These are phyloP conservation scores for Hymenoscyphus salicellus DNA, from an alignment of 2,329 filamentous ascomycete genomes.

Conservation along the genomic window DNA sequence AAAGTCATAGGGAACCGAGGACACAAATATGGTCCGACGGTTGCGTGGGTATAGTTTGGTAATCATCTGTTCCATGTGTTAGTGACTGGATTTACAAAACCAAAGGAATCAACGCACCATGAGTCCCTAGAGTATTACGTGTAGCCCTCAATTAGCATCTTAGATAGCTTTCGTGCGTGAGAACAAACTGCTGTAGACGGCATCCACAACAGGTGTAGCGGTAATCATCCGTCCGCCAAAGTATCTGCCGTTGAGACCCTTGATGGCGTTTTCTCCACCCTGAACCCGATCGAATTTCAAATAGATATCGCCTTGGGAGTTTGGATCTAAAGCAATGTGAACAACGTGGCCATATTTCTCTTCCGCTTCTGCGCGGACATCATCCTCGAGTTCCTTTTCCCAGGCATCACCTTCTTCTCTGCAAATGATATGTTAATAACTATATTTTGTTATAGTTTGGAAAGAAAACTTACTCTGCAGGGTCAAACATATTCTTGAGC, in stretches of 20 bases:
- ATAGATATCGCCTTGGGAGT: slow-evolving; percentile 94
- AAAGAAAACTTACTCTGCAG: slow-evolving; percentile 69
- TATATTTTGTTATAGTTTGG: not conserved
- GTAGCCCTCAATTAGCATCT: slow-evolving; percentile 39
- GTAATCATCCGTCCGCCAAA: slow-evolving; percentile 93
- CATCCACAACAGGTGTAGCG: slow-evolving; percentile 93
- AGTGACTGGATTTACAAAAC: not conserved
- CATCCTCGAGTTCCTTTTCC: slow-evolving; percentile 91
- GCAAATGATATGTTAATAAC: slow-evolving; percentile 15
- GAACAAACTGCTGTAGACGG: slow-evolving; percentile 97
- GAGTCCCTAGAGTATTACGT: slow-evolving; percentile 29
- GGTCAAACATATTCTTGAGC: slow-evolving; percentile 92
- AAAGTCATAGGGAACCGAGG: not conserved
- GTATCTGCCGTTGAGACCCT: slow-evolving; percentile 93
- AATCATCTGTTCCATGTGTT: not conserved
- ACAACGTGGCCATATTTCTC: slow-evolving; percentile 95
- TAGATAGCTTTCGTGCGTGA: slow-evolving; percentile 79
- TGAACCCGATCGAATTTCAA: slow-evolving; percentile 96
- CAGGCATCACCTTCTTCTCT: slow-evolving; percentile 85
- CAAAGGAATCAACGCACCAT: slow-evolving; percentile 18
- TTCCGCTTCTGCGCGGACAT: slow-evolving; percentile 89
- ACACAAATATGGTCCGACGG: not conserved
- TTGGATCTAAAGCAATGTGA: slow-evolving; percentile 91
- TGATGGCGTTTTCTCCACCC: slow-evolving; percentile 95
- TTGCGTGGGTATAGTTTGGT: not conserved